Evolutionary conservation across 305 asterid species (phyloP), one percentile per base, ranked within the genome.

Genomic region (Solanum hybrid): DNA sequence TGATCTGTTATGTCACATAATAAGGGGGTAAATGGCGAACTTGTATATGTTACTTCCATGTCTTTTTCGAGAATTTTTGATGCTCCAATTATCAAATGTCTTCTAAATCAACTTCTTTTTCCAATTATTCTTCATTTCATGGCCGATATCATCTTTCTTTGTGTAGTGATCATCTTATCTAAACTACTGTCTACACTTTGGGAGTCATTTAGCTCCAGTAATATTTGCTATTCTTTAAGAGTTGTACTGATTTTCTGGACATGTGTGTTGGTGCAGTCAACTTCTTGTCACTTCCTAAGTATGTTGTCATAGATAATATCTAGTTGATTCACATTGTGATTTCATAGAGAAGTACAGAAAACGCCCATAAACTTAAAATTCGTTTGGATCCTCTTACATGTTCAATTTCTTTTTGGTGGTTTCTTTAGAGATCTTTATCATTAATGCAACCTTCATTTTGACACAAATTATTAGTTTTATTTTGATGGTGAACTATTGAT

Each of bases 31-130:
- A 46, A 74, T 2, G 93, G 90, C 87, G 61, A 89, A 89, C 92
- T 87, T 96, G 98, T 96, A 96, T 89, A 95, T 94, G 80, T 91
- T 24, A 35, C 87, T 28, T 87, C 67, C 90, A 89, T 26, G 87
- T 83, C 87, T 39, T 71, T 91, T 93, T 87, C 76, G 86, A 89
- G 91, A 90, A 69, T 90, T 86, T 91, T 92, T 81, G 86, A 84
- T 90, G 88, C 90, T 42, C 86, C 36, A 22, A 75, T 87, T 87
- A n/a, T 76, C 18, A 10, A 29, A 28, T 87, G 64, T 8, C 85
- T 39, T 28, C 26, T 28, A n/a, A 18, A 64, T 5, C 20, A 31
- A 4, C 3, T 40, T 22, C 16, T 7, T 20, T 80, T 69, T 14
- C 51, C 24, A 13, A 9, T 42, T 82, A 10, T 10, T 34, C 5